Conservation (phyloP, 495 filamentous ascomycete species). For the Xylaria intraflava region DNA sequence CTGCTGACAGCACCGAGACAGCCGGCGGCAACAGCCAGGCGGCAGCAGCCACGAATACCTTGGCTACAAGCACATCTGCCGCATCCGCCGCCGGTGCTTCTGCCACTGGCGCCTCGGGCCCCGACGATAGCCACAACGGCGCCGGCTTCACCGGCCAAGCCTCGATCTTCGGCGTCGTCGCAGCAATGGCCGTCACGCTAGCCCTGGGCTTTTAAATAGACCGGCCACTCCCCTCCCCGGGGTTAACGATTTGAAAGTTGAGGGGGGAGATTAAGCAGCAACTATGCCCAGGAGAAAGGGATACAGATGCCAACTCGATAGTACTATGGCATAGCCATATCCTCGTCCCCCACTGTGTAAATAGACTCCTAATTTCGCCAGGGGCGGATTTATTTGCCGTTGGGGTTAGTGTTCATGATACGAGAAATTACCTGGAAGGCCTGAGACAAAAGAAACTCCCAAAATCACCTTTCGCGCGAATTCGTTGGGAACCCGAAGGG, state of each 20-base stretch:
- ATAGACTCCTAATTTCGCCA: conserved; percentile 8
- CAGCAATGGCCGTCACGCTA: conserved; percentile 17
- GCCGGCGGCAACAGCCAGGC: conserved; percentile 1
- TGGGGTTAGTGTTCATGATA: conserved; percentile 3
- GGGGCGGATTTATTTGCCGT: not conserved
- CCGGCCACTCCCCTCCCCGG: not conserved
- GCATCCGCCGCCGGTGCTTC: not conserved
- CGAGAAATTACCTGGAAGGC: not conserved
- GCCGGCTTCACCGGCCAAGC: conserved; percentile 9
- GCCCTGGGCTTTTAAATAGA: conserved; percentile 18
- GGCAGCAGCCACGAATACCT: conserved; percentile 2
- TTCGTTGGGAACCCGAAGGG: not conserved
- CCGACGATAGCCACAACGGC: not conserved
- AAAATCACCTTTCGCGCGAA: not conserved
- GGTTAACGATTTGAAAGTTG: not conserved
- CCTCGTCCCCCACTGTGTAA: conserved; percentile 16
- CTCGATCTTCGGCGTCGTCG: conserved; percentile 19
- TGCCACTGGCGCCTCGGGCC: not conserved
- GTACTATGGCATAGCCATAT: not conserved
- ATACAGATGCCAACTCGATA: not conserved
- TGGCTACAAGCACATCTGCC: not conserved
- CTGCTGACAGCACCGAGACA: not conserved
- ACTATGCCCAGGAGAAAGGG: not conserved
- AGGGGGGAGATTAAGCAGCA: not conserved
- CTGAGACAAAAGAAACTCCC: not conserved